phyloP scores from a whole-genome alignment of 331 rosid species.

The Pyracantha coccinea region DNA sequence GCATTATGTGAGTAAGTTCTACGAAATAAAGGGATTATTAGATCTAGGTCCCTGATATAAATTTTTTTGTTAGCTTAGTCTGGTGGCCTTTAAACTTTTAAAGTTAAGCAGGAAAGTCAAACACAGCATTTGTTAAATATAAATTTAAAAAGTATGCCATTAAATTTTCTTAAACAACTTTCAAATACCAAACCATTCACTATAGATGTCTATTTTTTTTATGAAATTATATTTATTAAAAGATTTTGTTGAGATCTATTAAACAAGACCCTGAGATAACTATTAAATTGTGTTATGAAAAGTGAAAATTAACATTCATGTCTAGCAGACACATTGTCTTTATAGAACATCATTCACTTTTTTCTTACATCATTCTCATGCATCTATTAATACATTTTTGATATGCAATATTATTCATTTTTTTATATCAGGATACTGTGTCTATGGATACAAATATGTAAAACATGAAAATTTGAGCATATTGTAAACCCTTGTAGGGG shows the following conservation, averaged over 20 bases:
- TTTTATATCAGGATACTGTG: background rate
- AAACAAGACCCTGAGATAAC: background rate
- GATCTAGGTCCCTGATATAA: background rate
- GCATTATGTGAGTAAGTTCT: background rate
- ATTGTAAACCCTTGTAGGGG: background rate
- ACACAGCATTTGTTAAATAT: background rate
- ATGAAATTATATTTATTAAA: background rate
- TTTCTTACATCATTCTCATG: background rate
- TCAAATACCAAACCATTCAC: background rate
- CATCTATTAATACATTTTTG: too few relatives aligned
- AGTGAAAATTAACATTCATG: background rate
- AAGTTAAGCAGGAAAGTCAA: background rate
- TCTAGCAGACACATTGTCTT: background rate
- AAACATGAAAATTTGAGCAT: background rate
- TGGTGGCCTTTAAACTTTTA: background rate
- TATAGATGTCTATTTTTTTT: background rate
- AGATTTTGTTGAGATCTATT: background rate
- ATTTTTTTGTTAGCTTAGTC: background rate
- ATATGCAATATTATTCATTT: background rate
- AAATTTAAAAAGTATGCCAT: background rate
- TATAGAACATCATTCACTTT: background rate
- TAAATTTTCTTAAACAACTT: background rate
- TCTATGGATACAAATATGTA: background rate
- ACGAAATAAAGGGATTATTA: background rate
- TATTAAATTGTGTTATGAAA: background rate